Base-by-base conservation (phyloP, 1,139 yeast species). In the Blastobotrys arbuscula region DNA sequence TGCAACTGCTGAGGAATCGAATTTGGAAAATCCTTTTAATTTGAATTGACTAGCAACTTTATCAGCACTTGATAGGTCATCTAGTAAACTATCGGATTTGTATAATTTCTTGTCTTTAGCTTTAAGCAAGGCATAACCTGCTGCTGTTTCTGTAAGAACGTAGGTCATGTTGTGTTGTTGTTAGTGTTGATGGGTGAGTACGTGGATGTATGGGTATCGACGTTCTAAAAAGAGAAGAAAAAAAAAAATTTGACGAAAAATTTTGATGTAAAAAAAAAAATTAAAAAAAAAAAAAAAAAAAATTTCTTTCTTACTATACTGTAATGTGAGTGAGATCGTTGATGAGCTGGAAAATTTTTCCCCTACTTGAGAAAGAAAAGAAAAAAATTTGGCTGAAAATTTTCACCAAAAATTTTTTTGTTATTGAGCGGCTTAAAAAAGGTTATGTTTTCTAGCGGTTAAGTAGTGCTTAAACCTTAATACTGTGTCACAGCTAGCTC, bases 21-120 rank as follows among this genome's bases (percentile, higher is more conserved):
- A 92, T 72, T 92, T 92, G 63, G 96, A 90, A 69, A 92, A 92
- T 38, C 96, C 92, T 66, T 94, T 92, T 62, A 92, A 80, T 73
- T 92, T 94, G 73, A 92, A 88, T 68, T 78, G 81, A 50, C 76
- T 68, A 47, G 79, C 70, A 54, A 92, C 96, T 69, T 86, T 84
- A 58, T 85, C 95, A 50, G 95, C 84, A 47, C 86, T 72, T 70
- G 87, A 77, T 64, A 89, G 78, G 67, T 90, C 97, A 57, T 83
- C 79, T 59, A 86, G 72, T 62, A 89, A 73, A 52, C 81, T 68
- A 47, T 85, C 69, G 30, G 95, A 84, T 75, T 90, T 89, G 78
- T 90, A 83, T 65, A 92, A 84, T 79, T 92, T 92, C 77, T 92
- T 92, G 77, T 92, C 97, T 57, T 96, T 83, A 53, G 97, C 96